These are phyloP conservation scores for Arthrocladium fulminans DNA, from an alignment of 2,329 filamentous ascomycete species.

Conservation along the genomic window DNA sequence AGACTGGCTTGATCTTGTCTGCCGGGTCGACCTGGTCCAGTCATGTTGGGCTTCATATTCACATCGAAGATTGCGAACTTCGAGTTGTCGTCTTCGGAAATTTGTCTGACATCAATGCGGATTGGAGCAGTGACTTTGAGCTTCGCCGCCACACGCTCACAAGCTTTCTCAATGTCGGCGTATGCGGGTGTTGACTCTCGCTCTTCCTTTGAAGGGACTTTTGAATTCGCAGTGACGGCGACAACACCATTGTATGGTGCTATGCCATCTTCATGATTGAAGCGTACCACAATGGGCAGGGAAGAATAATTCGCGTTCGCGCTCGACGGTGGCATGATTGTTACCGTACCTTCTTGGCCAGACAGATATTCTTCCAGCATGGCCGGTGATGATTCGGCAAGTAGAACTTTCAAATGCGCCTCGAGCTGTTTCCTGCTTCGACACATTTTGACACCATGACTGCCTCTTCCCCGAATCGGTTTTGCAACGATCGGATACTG, in stretches of 20 bases:
- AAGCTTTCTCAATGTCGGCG: constrained; percentile 29
- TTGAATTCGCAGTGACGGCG: constrained; percentile 41
- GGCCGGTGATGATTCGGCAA: constrained; percentile 30
- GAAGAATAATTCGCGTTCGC: constrained; percentile 32
- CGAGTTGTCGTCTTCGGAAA: constrained; percentile 21
- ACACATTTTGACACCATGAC: constrained; percentile 44
- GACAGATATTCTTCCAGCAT: constrained; percentile 43
- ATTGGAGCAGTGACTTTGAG: constrained; percentile 38
- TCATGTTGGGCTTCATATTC: constrained; percentile 47
- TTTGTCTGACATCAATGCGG: constrained; percentile 40
- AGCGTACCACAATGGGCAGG: constrained; percentile 39
- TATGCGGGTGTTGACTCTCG: constrained; percentile 28
- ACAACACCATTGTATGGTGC: constrained; percentile 44
- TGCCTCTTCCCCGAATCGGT: constrained; percentile 42
- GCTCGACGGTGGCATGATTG: constrained; percentile 41
- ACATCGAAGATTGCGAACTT: constrained; percentile 44
- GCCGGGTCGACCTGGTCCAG: constrained; percentile 40
- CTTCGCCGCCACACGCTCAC: constrained; percentile 32
- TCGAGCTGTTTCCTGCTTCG: constrained; percentile 24
- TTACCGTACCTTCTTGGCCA: constrained; percentile 44
- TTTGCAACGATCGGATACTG: constrained; percentile 40
- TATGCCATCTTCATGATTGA: constrained; percentile 41
- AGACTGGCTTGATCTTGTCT: constrained; percentile 42
- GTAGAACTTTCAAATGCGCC: constrained; percentile 29
- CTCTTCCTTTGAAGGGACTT: constrained; percentile 29